Evolutionary conservation across 1,284 basidiomycete species (phyloP).

Genomic region (Malassezia caprae): DNA sequence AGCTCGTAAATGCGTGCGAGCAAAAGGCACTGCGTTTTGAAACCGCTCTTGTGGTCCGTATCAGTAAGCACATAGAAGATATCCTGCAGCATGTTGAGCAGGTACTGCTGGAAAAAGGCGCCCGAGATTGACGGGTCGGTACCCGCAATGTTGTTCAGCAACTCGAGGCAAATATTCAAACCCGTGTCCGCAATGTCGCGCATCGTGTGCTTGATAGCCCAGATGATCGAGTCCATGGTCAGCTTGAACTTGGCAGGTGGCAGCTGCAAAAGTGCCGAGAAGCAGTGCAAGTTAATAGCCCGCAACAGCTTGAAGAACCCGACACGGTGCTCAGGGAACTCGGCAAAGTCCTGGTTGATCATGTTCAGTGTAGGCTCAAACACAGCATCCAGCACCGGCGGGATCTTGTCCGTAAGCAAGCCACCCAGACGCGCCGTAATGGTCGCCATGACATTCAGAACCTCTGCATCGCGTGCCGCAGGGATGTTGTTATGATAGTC

Average conservation of each 20-base stretch:
- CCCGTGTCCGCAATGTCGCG: constrained; percentile 95
- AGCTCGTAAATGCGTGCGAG: constrained; percentile 88
- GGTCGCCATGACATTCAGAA: constrained; percentile 95
- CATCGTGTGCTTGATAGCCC: constrained; percentile 99
- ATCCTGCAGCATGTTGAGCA: constrained; percentile 85
- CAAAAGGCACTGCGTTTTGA: constrained; percentile 47
- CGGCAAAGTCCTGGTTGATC: constrained; percentile 98
- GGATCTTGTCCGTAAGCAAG: constrained; percentile 79
- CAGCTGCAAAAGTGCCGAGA: constrained; percentile 83
- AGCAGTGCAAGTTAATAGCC: constrained; percentile 86
- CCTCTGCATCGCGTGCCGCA: constrained; percentile 87
- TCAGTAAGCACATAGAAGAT: constrained; percentile 96
- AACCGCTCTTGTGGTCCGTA: constrained; percentile 88
- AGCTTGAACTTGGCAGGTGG: constrained; percentile 91
- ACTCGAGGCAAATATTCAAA: constrained; percentile 68
- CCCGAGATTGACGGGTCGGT: constrained; percentile 69
- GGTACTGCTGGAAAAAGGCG: constrained; percentile 81
- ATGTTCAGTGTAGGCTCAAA: constrained; percentile 95
- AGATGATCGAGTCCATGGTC: constrained; percentile 95
- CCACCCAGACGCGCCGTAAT: constrained; percentile 57
- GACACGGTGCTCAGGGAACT: constrained; percentile 92
- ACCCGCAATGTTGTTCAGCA: constrained; percentile 86
- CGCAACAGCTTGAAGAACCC: constrained; percentile 95
- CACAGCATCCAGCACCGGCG: constrained; percentile 87
- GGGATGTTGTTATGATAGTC: constrained; percentile 95